Base-by-base conservation (phyloP, 306 rosid genomes). In the Sicyos edulis region DNA sequence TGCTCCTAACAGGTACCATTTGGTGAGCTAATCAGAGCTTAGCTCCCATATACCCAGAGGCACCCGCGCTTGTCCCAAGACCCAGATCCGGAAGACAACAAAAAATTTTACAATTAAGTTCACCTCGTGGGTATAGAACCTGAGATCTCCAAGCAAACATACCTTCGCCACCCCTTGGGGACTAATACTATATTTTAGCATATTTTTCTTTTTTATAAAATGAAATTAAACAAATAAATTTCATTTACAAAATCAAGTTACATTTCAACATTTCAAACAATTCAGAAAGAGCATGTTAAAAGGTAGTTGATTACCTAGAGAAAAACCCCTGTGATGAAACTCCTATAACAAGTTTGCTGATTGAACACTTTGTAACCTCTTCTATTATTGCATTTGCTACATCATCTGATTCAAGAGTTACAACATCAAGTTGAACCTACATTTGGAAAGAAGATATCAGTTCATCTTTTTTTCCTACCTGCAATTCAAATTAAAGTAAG, bases 381-480 rank as follows among this genome's bases (percentile, higher is more conserved):
- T 85, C 83, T 16, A 93, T 86, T 54, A 95, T 78, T 70, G 99
- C 91, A 74, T 51, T 64, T 26, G 82, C 86, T 51, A 91, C 88
- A 74, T 87, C 89, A 74, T 89, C 89, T n/a, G 99, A 88, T 89
- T 95, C 97, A 59, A 87, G 78, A 71, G 87, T 73, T 22, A 82
- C 83, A 76, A 80, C 76, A 51, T 95, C 96, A 57, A 84, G 91
- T 73, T 86, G 86, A 66, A 95, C 97, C 99, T 95, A 81, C 52
- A 78, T 64, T 74, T 54, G 60, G 60, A 81, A 24, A 21, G 47
- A 7, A 32, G 53, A 16, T 4, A n/a, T 50, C 0, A 12, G 58
- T 72, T 63, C 71, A 58, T 55, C 34, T 59, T 74, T 62, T 54
- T 81, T 19, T 52, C 63, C 64, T 24, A 54, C 70, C 70, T 64